Conservation (phyloP, 371 early-diverging fungal species). For the Blakeslea trispora region DNA sequence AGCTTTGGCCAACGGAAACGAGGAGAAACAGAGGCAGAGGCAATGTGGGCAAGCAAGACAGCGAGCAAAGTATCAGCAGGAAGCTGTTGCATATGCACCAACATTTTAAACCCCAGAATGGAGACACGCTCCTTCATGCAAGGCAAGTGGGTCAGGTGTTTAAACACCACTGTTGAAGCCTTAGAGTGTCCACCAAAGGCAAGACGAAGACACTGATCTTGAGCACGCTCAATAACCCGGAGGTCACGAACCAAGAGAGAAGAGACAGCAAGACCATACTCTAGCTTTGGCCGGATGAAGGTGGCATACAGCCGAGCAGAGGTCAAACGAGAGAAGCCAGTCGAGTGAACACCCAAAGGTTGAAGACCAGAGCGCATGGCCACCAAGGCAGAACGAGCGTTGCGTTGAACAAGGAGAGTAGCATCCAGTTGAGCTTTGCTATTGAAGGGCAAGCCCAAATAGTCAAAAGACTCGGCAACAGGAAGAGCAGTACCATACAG, state of each 20-base stretch:
- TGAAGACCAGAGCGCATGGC: slow-evolving; percentile 5
- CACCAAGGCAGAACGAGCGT: background rate
- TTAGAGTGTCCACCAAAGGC: slow-evolving; percentile 12
- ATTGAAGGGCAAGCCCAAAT: slow-evolving; percentile 16
- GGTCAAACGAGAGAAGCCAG: slow-evolving; percentile 5
- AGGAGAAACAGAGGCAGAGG: background rate
- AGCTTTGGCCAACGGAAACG: background rate
- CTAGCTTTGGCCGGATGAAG: too few species aligned
- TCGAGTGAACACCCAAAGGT: slow-evolving; percentile 2
- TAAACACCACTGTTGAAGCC: slow-evolving; percentile 15
- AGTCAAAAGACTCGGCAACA: background rate
- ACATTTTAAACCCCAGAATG: slow-evolving; percentile 8
- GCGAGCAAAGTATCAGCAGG: slow-evolving; percentile 13
- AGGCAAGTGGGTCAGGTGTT: slow-evolving; percentile 17
- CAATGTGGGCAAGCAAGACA: background rate
- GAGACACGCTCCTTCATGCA: slow-evolving; percentile 7
- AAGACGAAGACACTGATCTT: slow-evolving; percentile 14
- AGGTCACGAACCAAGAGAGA: background rate
- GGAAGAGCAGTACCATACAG: slow-evolving; percentile 13
- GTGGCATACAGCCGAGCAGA: slow-evolving; percentile 1
- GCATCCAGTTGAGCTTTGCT: background rate
- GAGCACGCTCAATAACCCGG: background rate
- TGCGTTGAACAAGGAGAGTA: background rate
- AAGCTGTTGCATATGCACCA: background rate
- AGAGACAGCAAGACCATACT: background rate